phyloP scores from a whole-genome alignment of 139 green algal genomes.

The Closterium sp. region DNA sequence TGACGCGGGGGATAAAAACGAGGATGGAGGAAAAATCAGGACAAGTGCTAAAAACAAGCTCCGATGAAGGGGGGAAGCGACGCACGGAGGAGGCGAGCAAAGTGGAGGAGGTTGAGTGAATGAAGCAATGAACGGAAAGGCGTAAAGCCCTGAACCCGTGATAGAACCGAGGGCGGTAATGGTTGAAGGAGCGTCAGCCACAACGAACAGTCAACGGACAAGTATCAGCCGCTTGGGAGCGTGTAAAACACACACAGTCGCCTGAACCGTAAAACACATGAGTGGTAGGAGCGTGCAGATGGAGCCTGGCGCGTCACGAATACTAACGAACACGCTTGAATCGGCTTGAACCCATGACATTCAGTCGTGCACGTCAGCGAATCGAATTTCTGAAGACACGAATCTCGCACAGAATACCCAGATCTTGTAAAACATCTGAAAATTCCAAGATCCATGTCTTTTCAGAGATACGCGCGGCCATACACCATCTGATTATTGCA shows the following conservation, averaged over 20 bases:
- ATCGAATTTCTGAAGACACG: no score
- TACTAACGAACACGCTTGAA: neutral
- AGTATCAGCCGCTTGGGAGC: neutral
- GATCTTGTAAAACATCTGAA: no score
- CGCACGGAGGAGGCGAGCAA: neutral
- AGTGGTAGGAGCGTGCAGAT: neutral
- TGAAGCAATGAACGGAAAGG: neutral
- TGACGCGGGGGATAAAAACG: slow-evolving; percentile 26
- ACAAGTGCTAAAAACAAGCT: neutral
- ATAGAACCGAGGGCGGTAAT: neutral
- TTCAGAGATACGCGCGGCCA: no score
- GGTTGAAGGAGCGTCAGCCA: neutral
- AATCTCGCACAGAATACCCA: no score
- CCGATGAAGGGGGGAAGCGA: neutral
- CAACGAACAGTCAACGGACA: neutral
- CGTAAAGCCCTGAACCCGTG: neutral
- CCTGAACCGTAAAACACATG: neutral
- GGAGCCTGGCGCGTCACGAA: neutral
- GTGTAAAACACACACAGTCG: no score
- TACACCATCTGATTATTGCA: no score
- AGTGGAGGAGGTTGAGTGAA: neutral
- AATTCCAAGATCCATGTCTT: no score
- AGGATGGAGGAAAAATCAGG: neutral
- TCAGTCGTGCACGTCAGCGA: neutral
- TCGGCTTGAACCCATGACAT: neutral